Base-by-base conservation (phyloP, 441 rosid species). In the Arabidopsis hybrid region DNA sequence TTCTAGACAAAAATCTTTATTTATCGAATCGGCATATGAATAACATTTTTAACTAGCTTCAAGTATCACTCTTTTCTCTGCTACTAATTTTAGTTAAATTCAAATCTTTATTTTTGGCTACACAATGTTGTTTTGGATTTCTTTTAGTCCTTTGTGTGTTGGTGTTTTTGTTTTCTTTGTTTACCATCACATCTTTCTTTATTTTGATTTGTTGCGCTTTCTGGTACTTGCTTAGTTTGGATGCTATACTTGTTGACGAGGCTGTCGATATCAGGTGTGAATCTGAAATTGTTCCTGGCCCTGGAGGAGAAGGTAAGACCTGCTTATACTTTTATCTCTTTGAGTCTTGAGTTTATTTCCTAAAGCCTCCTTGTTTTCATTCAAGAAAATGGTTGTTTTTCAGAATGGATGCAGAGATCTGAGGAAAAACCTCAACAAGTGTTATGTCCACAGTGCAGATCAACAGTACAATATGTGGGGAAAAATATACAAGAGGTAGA, bases 361-460 rank as follows among this genome's bases (percentile, higher is more conserved):
- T 62, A 32, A 26, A 26, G 29, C 29, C 29, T 26, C 2, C 3
- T 43, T 43, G 46, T 73, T 10, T 40, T 40, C 35, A 40, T 38
- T 26, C 9, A 8, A 4, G 45, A 40, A 60, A 39, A 11, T 50
- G 61, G 10, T 40, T 95, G 99, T 85, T 91, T 95, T 84, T 95
- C 97, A 5, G 97, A 92, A 81, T 95, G 98, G 99, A 74, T 95
- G 81, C 86, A 85, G 84, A 88, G 93, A 83, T 89, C 95, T 4
- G 86, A 88, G 79, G 84, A 79, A 52, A 95, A 81, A 78, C 93
- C 71, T 81, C 53, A 86, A 26, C 82, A 52, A 52, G 93, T 95
- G 17, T 79, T 92, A 17, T 95, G 99, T 79, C 99, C 99, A 63
- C 93, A 92, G 36, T 95, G 99, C 79, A 86, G 99, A 83, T 93